phyloP scores from a whole-genome alignment of 139 green algal genomes.

The Chlorella vulgaris region DNA sequence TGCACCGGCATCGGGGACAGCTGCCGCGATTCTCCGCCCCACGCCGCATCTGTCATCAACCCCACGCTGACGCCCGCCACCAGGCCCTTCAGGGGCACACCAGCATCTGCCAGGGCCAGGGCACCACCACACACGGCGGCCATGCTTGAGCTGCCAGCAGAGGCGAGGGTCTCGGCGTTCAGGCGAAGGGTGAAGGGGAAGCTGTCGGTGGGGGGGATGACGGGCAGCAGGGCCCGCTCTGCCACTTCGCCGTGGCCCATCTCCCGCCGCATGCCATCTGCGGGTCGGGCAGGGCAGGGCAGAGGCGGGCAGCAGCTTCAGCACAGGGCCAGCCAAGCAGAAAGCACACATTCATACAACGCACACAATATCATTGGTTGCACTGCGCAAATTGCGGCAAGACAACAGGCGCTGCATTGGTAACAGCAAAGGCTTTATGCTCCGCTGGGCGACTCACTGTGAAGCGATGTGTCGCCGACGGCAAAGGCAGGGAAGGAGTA shows the following conservation, averaged over 20 bases:
- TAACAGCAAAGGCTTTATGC: too few relatives aligned
- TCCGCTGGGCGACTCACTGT: too few relatives aligned
- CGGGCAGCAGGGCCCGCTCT: conserved; percentile 82
- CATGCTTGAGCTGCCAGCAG: conserved; percentile 63
- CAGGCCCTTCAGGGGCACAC: conserved; percentile 54
- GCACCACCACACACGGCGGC: conserved; percentile 61
- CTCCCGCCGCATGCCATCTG: conserved; percentile 71
- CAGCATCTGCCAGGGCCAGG: conserved; percentile 63
- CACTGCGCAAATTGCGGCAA: too few relatives aligned
- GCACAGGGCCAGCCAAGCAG: not conserved
- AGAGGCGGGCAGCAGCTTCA: not conserved
- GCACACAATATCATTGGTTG: not conserved
- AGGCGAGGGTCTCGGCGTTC: conserved; percentile 60
- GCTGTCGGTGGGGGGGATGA: conserved; percentile 61
- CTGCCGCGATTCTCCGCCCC: conserved; percentile 8
- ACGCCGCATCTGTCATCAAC: conserved; percentile 32
- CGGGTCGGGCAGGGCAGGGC: not conserved
- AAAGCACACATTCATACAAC: not conserved
- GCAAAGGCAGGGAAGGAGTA: conserved; percentile 58
- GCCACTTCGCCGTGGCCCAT: conserved; percentile 91
- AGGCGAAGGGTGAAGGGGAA: conserved; percentile 75
- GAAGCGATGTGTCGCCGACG: conserved; percentile 39
- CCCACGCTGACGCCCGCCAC: conserved; percentile 63
- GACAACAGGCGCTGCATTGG: too few relatives aligned
- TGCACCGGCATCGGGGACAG: not conserved